Evolutionary conservation across 768 basidiomycete genomes (phyloP), one percentile per base, ranked within the genome.

Genomic region (Xerocomus spinulosus): DNA sequence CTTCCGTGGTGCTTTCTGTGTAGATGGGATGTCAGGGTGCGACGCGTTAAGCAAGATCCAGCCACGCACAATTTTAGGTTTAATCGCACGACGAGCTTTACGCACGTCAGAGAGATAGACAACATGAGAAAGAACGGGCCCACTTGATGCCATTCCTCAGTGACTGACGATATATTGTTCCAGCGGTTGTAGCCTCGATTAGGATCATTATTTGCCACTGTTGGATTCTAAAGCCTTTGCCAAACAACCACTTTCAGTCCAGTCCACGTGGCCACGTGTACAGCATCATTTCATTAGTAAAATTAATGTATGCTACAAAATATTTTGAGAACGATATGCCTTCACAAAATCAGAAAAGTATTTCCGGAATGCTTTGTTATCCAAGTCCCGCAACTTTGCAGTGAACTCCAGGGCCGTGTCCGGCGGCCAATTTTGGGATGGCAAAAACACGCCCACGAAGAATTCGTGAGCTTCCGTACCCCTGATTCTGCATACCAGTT

Each of bases 291-390:
- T 35, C 9, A 24, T 26, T 44, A 42, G 44, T 21, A 40, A 30
- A 48, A 28, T 42, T 49, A 40, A 42, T 41, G 23, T 42, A 57
- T 51, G 64, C 72, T 78, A 85, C 70, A 81, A 79, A 49, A 71
- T 54, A 18, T 60, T 68, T 48, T 62, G 67, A 49, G 78, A 71
- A 51, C 85, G 81, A 40, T 84, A 86, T 42, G 83, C 78, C 46
- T 82, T 80, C 39, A 92, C 83, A 57, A 92, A 81, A 58, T 92
- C 90, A 21, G 85, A 78, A 67, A 91, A 92, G 68, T 89, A 92
- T 73, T 88, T 92, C 58, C 86, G 76, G 71, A 92, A 92, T 29
- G 66, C 70, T 63, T 86, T 91, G 55, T 74, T 71, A 60, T 92
- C 90, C 48, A 86, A 67, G 64, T 82, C 82, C 50, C 82, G 78